A percentile compares a stretch with the other conserved stretches of the same genome.
Conservation (phyloP, 805 yeast species). For the Lachancea sp. region DNA sequence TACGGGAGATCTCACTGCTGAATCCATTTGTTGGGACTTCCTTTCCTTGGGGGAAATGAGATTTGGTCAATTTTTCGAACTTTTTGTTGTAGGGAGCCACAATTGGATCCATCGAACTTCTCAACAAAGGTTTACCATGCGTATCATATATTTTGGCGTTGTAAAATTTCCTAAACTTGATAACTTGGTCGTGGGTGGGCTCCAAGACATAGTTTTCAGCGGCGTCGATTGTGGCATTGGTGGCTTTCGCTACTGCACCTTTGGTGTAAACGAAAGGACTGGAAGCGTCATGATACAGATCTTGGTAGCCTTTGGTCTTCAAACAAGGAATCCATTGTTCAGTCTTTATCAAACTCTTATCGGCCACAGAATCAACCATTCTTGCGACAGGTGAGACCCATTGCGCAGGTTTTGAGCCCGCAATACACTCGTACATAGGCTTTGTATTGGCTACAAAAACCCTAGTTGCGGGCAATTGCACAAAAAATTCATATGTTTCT, state of each 20-base stretch:
- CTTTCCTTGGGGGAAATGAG: constrained; percentile 42
- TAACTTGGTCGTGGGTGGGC: constrained; percentile 46
- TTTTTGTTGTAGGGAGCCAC: constrained; percentile 55
- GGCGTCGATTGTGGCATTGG: constrained; percentile 25
- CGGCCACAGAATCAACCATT: constrained; percentile 48
- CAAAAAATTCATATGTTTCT: constrained; percentile 34
- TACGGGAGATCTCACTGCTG: constrained; percentile 53
- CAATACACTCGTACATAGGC: constrained; percentile 28
- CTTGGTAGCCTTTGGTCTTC: constrained; percentile 47
- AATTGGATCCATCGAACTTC: constrained; percentile 58
- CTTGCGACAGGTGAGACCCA: constrained; percentile 40
- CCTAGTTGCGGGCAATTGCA: constrained; percentile 36
- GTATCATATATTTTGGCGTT: constrained; percentile 48
- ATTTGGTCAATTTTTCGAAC: constrained; percentile 40
- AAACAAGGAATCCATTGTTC: constrained; percentile 57
- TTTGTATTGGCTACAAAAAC: constrained; percentile 29
- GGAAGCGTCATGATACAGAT: constrained; percentile 42
- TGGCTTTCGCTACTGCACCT: constrained; percentile 36
- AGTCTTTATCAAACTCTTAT: constrained; percentile 46
- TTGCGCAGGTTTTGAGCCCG: constrained; percentile 30
- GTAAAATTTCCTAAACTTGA: constrained; percentile 44
- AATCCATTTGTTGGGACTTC: constrained; percentile 38
- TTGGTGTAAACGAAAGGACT: constrained; percentile 47
- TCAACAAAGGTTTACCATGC: constrained; percentile 55
- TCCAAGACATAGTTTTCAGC: constrained; percentile 34